Evolutionary conservation across 2,329 filamentous ascomycete species (phyloP).

Genomic region (Sporothrix euskadiensis): DNA sequence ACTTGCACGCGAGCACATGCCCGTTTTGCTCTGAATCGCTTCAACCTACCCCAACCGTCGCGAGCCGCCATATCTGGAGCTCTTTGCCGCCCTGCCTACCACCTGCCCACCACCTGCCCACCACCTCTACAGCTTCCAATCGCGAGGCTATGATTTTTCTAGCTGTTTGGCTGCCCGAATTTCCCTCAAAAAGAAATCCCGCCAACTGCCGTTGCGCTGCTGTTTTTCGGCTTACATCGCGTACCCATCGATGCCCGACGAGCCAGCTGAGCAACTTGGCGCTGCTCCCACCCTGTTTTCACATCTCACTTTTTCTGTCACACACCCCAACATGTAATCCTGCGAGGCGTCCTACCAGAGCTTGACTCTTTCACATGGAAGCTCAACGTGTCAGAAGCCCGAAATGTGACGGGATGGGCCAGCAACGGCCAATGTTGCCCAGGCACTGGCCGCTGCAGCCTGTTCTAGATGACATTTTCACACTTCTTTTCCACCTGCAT

Average conservation of each 20-base stretch:
- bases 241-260: constrained; percentile 5
- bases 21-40: background rate
- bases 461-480: background rate
- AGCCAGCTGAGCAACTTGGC: constrained; percentile 4
- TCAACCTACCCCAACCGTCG: constrained; percentile 10
- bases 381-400: too few relatives aligned
- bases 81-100: background rate
- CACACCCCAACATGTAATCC: background rate
- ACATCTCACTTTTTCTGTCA: constrained; percentile 5
- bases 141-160: background rate
- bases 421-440: background rate
- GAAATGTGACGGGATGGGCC: background rate
- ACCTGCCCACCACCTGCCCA: background rate
- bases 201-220: background rate
- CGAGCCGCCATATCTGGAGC: background rate
- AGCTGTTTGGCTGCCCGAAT: background rate
- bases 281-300: constrained; percentile 4
- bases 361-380: background rate
- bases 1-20: constrained; percentile 20
- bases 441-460: background rate
- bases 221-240: background rate
- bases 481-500: background rate
- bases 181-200: background rate
- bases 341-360: background rate
- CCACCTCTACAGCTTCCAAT: background rate